Percentiles rank a stretch among this genome's conserved stretches.
phyloP scores from a whole-genome alignment of 2,329 filamentous ascomycete genomes.

The Penicillium sp. region DNA sequence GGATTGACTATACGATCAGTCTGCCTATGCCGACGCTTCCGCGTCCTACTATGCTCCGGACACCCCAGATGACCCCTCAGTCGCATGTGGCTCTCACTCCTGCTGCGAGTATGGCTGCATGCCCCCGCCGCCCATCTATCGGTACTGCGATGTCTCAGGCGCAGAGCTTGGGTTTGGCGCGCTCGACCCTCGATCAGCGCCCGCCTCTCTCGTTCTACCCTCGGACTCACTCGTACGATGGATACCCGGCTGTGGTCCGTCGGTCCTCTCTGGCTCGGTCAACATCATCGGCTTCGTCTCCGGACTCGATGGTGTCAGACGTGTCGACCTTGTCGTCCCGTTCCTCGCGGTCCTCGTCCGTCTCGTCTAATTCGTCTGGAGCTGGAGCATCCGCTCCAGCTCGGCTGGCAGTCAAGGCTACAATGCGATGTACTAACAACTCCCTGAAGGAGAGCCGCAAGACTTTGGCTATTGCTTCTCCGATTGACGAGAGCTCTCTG shows the following conservation, averaged over 20 bases:
- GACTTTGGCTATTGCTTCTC: conserved; percentile 37
- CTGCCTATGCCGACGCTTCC: conserved; percentile 54
- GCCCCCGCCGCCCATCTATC: conserved; percentile 57
- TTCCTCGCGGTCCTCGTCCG: conserved; percentile 53
- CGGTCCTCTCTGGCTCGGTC: conserved; percentile 52
- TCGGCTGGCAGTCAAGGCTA: conserved; percentile 42
- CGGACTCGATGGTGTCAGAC: conserved; percentile 65
- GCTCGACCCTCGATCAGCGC: conserved; percentile 56
- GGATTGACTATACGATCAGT: conserved; percentile 40
- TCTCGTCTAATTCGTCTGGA: conserved; percentile 44
- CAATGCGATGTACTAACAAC: conserved; percentile 40
- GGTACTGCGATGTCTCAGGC: conserved; percentile 59
- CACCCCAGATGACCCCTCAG: conserved; percentile 62
- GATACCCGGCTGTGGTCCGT: conserved; percentile 50
- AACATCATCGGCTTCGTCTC: conserved; percentile 54
- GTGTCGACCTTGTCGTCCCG: conserved; percentile 55
- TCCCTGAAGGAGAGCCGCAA: conserved; percentile 39
- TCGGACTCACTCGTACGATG: conserved; percentile 45
- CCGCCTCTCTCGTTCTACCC: conserved; percentile 37
- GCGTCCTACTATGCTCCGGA: conserved; percentile 58
- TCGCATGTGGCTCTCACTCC: conserved; percentile 56
- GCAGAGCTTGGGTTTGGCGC: conserved; percentile 55
- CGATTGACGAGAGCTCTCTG: conserved; percentile 38
- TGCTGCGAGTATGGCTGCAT: conserved; percentile 58
- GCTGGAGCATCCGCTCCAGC: conserved; percentile 29